Base-by-base conservation (phyloP, 257 asterid species). In the Forsythia viridissima region DNA sequence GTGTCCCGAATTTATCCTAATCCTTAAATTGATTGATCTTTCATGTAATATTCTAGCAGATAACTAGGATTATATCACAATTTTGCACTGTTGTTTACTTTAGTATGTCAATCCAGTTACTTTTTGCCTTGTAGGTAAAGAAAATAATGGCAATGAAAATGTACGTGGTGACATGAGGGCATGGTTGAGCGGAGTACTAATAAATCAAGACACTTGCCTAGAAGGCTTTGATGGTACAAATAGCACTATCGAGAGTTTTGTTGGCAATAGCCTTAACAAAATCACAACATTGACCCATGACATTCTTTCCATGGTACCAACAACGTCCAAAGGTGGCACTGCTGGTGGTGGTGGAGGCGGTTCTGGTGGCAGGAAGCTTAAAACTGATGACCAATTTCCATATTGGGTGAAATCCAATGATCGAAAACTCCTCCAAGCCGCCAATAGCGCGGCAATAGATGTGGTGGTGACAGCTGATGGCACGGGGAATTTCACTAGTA, bases 391-490 rank as follows among this genome's bases (percentile, higher is more conserved):
- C 13, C 2, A 75, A 6, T 85, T 77, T 18, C 94, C 90, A 0
- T 40, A 6, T 37, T 90, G 94, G 92, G 16, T 90, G 77, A 81
- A 43, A 42, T 13, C 87, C 72, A 70, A 20, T 0, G 90, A 88
- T 46, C 75, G 85, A 55, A 81, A 79, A 40, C 80, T 84, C 36
- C 81, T 90, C 70, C 78, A 86, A 39, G 55, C 81, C 18, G 72
- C 76, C 75, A 44, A 46, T 6, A 84, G 75, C 5, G 18, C 21
- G 2, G n/a, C 41, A 46, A 86, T 88, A 0, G 83, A 88, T 13
- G 86, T 38, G 36, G 89, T 88, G 78, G 96, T 91, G 20, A 91
- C 96, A 0, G 44, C 74, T 1, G 96, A 91, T 41, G 93, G 90
- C 41, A 78, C 86, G 0, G 92, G 91, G 51, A 70, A 81, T 46